A percentile compares a stretch with the other conserved stretches of the same genome.
These are phyloP conservation scores for Kwoniella heveanensis DNA, from an alignment of 768 basidiomycete genomes.

Conservation along the genomic window DNA sequence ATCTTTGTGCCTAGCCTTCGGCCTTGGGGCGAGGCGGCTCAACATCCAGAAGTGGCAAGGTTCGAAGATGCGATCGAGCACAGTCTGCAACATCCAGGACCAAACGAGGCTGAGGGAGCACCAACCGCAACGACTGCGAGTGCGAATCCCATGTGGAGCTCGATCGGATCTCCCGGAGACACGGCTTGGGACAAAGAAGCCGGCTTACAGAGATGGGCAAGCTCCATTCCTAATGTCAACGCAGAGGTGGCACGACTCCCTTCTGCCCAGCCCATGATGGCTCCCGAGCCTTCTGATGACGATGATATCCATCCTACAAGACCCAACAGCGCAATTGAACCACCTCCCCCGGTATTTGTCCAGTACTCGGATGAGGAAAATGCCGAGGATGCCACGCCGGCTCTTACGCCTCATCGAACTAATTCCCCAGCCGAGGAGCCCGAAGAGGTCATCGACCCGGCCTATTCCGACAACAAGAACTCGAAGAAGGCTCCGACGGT, in stretches of 20 bases:
- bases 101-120: background rate
- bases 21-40: constrained; percentile 6
- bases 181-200: constrained; percentile 7
- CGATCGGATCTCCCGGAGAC: background rate
- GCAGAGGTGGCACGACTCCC: background rate
- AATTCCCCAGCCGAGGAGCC: constrained; percentile 1
- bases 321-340: background rate
- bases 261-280: background rate
- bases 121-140: background rate
- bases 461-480: background rate
- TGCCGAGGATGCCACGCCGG: constrained; percentile 1
- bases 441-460: constrained; percentile 2
- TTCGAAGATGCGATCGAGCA: background rate
- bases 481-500: constrained; percentile 7
- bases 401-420: constrained; percentile 6
- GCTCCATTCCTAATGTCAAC: background rate
- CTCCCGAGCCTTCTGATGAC: background rate
- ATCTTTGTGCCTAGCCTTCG: background rate
- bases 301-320: background rate
- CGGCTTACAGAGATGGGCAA: constrained; percentile 9
- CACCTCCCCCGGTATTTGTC: background rate
- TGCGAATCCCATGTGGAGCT: constrained; percentile 2
- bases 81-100: background rate
- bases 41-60: background rate
- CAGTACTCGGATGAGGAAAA: constrained; percentile 17